phyloP scores from a whole-genome alignment of 1,139 yeast genomes.

The Taphrina pruni region DNA sequence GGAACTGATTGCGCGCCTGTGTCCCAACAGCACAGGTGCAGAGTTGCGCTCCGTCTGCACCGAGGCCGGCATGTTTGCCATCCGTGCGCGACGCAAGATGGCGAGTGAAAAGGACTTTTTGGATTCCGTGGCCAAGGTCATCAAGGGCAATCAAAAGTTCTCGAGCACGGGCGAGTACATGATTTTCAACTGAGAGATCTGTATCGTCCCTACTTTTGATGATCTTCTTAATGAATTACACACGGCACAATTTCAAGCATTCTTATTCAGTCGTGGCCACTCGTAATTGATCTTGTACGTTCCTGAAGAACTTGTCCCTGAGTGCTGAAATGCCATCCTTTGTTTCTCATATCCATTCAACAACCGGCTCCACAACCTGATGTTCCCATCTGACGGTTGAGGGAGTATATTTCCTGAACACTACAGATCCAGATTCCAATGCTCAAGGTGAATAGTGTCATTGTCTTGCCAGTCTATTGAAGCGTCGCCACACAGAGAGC shows the following conservation, averaged over 20 bases:
- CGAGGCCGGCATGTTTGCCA: constrained; percentile 99
- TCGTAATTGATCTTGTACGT: too few species aligned
- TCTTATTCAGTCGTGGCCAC: too few species aligned
- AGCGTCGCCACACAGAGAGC: too few species aligned
- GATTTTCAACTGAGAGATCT: constrained; percentile 33
- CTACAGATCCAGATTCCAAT: too few species aligned
- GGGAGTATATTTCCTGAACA: too few species aligned
- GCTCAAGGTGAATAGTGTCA: too few species aligned
- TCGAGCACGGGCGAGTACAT: constrained; percentile 66
- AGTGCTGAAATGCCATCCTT: neutral
- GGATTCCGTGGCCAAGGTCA: constrained; percentile 96
- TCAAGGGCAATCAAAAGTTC: constrained; percentile 97
- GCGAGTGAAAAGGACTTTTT: constrained; percentile 97
- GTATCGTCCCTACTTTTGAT: too few species aligned
- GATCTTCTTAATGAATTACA: too few species aligned
- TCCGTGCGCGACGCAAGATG: constrained; percentile 95
- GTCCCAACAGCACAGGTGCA: constrained; percentile 99
- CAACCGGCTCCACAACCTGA: constrained; percentile 7
- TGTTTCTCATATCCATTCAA: constrained; percentile 2
- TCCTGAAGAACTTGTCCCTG: too few species aligned
- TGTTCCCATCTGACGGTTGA: neutral
- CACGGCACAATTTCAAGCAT: too few species aligned
- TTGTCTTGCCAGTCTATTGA: too few species aligned
- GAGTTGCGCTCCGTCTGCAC: constrained; percentile 95
- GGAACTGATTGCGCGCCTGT: constrained; percentile 94